Evolutionary conservation across 768 basidiomycete genomes (phyloP), one percentile per base, ranked within the genome.

Genomic region (Sarcodon aspratus): DNA sequence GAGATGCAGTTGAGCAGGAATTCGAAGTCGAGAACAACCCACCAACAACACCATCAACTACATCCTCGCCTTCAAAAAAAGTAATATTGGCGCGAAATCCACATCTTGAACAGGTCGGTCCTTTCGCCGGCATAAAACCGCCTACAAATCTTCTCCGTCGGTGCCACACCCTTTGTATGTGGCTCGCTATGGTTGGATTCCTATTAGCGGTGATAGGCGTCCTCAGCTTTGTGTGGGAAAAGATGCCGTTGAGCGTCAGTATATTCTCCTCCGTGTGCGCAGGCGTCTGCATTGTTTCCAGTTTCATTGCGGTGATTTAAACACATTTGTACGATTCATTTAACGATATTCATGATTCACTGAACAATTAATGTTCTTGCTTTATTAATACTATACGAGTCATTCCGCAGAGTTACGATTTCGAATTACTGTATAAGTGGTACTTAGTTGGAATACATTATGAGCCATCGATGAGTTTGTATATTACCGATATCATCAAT

Each of bases 71-170:
- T n/a, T n/a, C n/a, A n/a, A n/a, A n/a, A n/a, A 59, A 1, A 59
- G 61, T 3, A 63, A 76, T 27, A 31, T 69, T 70, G 56, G 72
- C 69, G 15, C 45, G 63, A 6, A 66, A 76, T 54, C 77, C 78
- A 6, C 75, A 74, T 47, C 52, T 80, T 7, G 74, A 74, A 45
- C 71, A 71, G 52, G 70, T 76, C 17, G 75, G 75, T 8, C 69
- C 66, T 5, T 75, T 78, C 58, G 56, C 56, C 34, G 36, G 61
- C 18, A 59, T 58, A 31, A 56, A 66, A 21, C 63, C 73, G 45
- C 65, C 70, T 6, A 66, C 65, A 8, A 69, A 74, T 51, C 60
- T 81, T 21, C 66, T 81, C 34, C 69, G 67, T 46, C 68, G 72
- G 15, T 71, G 67, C 33, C 77, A 80, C 48, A 52, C 65, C 21